These are phyloP conservation scores for Mucor racemosus DNA, from an alignment of 371 early-diverging fungal genomes.

Conservation along the genomic window DNA sequence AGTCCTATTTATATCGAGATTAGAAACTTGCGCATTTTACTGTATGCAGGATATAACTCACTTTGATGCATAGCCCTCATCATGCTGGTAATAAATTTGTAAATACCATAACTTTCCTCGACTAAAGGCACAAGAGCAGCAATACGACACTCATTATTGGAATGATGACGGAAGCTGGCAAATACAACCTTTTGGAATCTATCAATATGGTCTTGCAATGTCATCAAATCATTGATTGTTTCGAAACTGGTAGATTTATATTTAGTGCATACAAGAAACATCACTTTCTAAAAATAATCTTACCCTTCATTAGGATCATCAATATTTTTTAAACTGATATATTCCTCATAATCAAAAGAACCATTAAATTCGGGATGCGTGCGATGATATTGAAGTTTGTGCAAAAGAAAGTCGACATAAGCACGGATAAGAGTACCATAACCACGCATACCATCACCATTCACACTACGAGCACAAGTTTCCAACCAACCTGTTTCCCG, in stretches of 20 bases:
- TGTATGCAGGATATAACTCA: conserved; percentile 41
- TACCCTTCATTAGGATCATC: conserved; percentile 98
- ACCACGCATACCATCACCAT: conserved; percentile 68
- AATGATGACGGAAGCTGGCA: conserved; percentile 78
- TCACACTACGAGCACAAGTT: conserved; percentile 67
- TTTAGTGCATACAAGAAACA: no score
- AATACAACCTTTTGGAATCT: conserved; percentile 90
- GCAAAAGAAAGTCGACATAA: conserved; percentile 87
- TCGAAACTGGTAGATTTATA: conserved; percentile 66
- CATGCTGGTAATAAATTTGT: conserved; percentile 95
- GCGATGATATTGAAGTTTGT: conserved; percentile 92
- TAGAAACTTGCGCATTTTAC: no score
- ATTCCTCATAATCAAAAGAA: conserved; percentile 96
- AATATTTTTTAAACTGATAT: conserved; percentile 88
- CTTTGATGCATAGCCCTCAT: conserved; percentile 94
- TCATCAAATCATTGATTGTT: conserved; percentile 92
- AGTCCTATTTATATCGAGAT: conserved; percentile 37
- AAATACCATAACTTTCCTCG: conserved; percentile 95
- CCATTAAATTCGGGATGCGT: conserved; percentile 94
- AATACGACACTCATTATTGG: conserved; percentile 95
- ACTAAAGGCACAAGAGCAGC: conserved; percentile 95
- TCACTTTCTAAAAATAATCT: background rate
- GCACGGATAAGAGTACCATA: conserved; percentile 91
- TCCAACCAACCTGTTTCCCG: conserved; percentile 73
- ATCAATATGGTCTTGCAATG: conserved; percentile 89